Evolutionary conservation across 169 alveolate species (phyloP).

Genomic region (Perkinsus chesapeaki): DNA sequence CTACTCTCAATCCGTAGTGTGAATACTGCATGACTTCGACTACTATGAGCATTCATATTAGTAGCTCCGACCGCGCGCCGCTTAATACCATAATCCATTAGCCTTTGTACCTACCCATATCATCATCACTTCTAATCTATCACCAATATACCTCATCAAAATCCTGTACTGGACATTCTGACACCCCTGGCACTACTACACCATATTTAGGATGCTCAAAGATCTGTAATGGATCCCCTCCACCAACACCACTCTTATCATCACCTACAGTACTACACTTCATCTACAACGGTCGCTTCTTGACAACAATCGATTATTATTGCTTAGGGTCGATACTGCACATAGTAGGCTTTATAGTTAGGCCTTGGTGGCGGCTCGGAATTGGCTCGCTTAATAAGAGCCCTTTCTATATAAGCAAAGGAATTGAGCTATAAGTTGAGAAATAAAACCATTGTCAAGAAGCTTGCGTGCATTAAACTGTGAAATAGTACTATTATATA

Average conservation of each 20-base stretch:
- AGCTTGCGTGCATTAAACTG: too few species aligned
- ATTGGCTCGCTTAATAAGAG: too few species aligned
- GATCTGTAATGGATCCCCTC: background rate
- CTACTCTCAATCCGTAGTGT: background rate
- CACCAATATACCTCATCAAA: background rate
- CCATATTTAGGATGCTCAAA: conserved; percentile 6
- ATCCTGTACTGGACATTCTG: background rate
- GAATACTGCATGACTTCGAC: background rate
- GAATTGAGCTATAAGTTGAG: too few species aligned
- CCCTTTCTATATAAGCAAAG: too few species aligned
- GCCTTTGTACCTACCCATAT: background rate
- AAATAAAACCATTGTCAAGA: too few species aligned
- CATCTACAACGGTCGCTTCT: too few species aligned
- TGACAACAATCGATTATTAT: too few species aligned
- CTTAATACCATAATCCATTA: background rate
- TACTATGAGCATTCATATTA: background rate
- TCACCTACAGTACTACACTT: too few species aligned
- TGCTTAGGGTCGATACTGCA: background rate
- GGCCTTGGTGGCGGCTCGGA: too few species aligned
- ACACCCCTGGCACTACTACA: background rate
- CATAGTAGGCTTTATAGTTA: too few species aligned
- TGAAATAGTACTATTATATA: too few species aligned
- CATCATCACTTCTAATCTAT: background rate
- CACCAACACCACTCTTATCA: background rate
- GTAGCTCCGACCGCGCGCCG: background rate